Evolutionary conservation across 2,329 filamentous ascomycete species (phyloP).

Genomic region (Dichotomopilus funicola): DNA sequence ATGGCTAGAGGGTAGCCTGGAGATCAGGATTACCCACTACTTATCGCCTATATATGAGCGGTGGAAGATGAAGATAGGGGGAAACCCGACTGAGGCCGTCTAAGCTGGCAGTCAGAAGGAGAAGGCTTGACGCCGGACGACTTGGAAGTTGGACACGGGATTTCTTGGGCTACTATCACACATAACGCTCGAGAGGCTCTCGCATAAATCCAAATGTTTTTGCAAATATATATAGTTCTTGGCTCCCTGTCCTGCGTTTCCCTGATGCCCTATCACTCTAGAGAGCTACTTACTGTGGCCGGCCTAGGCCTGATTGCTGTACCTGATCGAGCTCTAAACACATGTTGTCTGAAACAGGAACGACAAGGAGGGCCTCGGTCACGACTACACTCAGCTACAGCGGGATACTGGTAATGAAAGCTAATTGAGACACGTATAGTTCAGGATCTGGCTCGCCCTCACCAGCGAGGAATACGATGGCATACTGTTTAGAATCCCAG

Average conservation of each 20-base stretch:
- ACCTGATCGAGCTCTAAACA: no score
- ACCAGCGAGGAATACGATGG: not conserved
- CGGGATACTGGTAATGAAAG: not conserved
- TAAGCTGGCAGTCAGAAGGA: not conserved
- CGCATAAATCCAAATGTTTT: not conserved
- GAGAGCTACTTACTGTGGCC: not conserved
- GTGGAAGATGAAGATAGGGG: no score
- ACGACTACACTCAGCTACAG: not conserved
- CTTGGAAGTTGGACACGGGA: not conserved
- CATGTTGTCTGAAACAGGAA: not conserved
- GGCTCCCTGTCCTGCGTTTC: not conserved
- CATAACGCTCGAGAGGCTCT: not conserved
- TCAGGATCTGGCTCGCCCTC: not conserved
- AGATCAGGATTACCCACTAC: no score
- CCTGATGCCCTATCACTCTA: not conserved
- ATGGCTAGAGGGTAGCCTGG: no score
- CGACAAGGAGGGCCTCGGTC: not conserved
- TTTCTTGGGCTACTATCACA: not conserved
- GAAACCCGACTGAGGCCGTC: not conserved
- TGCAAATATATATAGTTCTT: not conserved
- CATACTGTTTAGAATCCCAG: not conserved
- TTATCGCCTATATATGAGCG: no score
- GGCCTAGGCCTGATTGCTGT: not conserved
- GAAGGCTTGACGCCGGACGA: not conserved
- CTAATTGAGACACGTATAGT: not conserved